Conservation (phyloP, 495 filamentous ascomycete species). For the Penicillium angulare region DNA sequence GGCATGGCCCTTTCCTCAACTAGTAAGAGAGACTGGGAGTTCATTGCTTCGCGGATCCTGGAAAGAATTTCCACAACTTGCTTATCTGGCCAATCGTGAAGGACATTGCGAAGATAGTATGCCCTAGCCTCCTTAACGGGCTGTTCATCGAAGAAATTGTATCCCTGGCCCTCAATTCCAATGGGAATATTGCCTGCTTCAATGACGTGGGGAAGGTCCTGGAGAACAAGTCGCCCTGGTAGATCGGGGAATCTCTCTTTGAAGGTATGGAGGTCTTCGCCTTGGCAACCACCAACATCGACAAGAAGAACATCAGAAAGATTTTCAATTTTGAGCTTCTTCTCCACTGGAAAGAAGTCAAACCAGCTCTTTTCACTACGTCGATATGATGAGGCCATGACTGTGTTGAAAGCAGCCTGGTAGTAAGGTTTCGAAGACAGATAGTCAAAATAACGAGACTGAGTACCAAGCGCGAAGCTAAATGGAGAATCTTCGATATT, state of each 20-base stretch:
- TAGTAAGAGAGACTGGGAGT: background rate
- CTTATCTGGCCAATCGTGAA: conserved; percentile 8
- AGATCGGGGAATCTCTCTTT: background rate
- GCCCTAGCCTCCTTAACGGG: conserved; percentile 1
- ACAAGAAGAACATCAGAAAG: background rate
- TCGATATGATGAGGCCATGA: conserved; percentile 1
- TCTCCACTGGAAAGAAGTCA: background rate
- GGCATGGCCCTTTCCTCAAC: conserved; percentile 3
- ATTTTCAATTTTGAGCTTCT: background rate
- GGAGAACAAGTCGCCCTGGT: background rate
- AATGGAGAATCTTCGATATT: conserved; percentile 2
- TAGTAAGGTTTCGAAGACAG: conserved; percentile 3
- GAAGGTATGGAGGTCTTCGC: background rate
- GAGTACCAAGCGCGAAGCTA: background rate
- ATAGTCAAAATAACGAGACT: conserved; percentile 6
- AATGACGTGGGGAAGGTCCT: conserved; percentile 3
- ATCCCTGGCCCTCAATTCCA: background rate
- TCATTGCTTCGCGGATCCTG: conserved; percentile 2
- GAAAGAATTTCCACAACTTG: conserved; percentile 1
- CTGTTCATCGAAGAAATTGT: conserved; percentile 4
- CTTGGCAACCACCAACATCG: conserved; percentile 1
- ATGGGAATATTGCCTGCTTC: background rate
- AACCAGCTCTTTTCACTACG: background rate
- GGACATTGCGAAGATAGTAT: conserved; percentile 6
- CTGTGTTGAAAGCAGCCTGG: conserved; percentile 4